Base-by-base conservation (phyloP, 2,329 filamentous ascomycete genomes). In the Fonsecaea nubica region DNA sequence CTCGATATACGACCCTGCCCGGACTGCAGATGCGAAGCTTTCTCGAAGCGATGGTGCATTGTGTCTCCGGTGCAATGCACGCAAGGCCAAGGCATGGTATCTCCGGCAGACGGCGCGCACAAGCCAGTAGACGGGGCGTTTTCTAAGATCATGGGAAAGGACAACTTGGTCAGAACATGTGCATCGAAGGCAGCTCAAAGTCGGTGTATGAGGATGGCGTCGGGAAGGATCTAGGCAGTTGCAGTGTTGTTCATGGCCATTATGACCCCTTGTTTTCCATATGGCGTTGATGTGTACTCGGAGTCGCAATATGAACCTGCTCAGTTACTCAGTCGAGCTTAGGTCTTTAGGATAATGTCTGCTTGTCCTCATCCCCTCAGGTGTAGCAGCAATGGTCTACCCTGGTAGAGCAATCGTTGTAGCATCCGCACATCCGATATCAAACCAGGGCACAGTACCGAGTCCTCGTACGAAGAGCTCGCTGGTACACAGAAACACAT, bases 81-180 rank as follows among this genome's bases (percentile, higher is more conserved):
- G 38, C 18, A 67, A 57, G 30, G 65, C 65, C 33, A 67, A 58
- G 36, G 48, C 60, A 32, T 67, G 65, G 65, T 67, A 63, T 50
- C 56, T 57, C 13, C 60, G 50, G 30, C 59, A 56, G 4, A 55
- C 58, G 38, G 54, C 48, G 21, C 32, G 42, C 18, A 33, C 40
- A 6, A 30, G 52, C 12, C 18, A 42, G 32, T 58, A 13, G 48
- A 30, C n/a, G 6, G 7, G 9, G 1, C 45, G 9, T 8, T 48
- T 10, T 48, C 18, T 6, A 9, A 48, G 6, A 50, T 50, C 18
- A 15, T 7, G 45, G 45, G 9, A 10, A 50, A 10, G 7, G 9
- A 25, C 9, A 50, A 30, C 10, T 1, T 6, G 21, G 45, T 13
- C 45, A 30, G 3, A 40, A 25, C 10, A 13, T 21, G 3, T 50